Evolutionary conservation across 2,329 filamentous ascomycete species (phyloP), one percentile per base, ranked within the genome.

Genomic region (Ceratocystis diversiconidia): DNA sequence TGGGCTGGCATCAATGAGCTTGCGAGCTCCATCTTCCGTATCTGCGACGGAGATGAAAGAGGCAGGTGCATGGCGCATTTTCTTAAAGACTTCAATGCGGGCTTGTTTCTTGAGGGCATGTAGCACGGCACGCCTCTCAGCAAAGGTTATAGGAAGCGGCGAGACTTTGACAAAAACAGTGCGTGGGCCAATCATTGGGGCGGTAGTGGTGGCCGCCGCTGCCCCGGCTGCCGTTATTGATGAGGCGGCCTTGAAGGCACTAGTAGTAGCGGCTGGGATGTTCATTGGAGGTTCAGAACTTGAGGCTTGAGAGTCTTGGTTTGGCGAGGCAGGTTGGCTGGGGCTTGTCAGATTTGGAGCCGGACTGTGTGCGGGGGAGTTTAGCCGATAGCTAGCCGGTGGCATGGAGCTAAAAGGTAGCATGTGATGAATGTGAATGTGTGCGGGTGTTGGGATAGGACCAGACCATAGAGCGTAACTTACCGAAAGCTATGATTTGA

Each of bases 121-220:
- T 43, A 85, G 73, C 22, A 85, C 75, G 6, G 81, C 80, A 28
- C 81, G 79, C 5, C 82, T 79, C 72, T 85, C 81, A 36, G 77
- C 75, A 69, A 85, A 79, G 60, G 69, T 79, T n/a, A 74, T 70
- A 10, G 82, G 82, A 12, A 77, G 70, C 15, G 82, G 82, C n/a
- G 73, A 72, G 22, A 83, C 81, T 46, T 76, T 76, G 68, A 85
- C 70, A 67, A 68, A 69, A 10, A 69, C 25, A 6, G 67, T 68
- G 41, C 68, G 61, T 25, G 60, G 60, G 28, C 36, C 66, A 17
- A 66, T n/a, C 7, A 41, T 60, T 30, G 22, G 52, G n/a, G 19
- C 46, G 15, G 62, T 17, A 1, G 28, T 32, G 17, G 59, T 44
- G 8, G 65, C 43, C 10, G 41, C 30, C 7, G 60, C 30, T 10